These are phyloP conservation scores for Apiospora pterosperma DNA, from an alignment of 2,329 filamentous ascomycete species.

Conservation along the genomic window DNA sequence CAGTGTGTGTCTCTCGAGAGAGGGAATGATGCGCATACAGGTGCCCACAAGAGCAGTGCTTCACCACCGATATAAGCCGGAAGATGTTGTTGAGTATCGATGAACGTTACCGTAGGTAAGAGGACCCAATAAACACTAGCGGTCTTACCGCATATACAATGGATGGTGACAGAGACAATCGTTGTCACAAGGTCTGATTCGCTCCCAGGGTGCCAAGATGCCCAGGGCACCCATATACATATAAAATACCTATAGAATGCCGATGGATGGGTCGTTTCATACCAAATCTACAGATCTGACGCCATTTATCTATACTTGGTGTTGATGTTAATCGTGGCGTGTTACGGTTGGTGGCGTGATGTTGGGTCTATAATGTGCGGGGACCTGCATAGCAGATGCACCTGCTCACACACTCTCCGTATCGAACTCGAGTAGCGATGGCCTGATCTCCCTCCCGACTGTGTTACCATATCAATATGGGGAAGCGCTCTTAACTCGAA, in stretches of 20 bases:
- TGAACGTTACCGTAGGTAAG: not conserved
- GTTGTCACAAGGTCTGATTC: not conserved
- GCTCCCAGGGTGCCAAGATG: too few relatives aligned
- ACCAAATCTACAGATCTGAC: not conserved
- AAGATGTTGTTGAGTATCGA: not conserved
- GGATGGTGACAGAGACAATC: not conserved
- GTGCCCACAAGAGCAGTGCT: not conserved
- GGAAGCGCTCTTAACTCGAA: not conserved
- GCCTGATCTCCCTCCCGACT: not conserved
- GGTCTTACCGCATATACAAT: not conserved
- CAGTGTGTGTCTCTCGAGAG: too few relatives aligned
- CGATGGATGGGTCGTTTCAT: not conserved
- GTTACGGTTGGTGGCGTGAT: not conserved
- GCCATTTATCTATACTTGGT: not conserved
- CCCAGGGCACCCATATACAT: too few relatives aligned
- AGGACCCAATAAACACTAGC: not conserved
- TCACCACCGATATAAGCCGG: not conserved
- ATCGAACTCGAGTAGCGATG: not conserved
- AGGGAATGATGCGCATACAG: too few relatives aligned
- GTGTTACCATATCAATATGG: not conserved
- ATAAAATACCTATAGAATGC: too few relatives aligned
- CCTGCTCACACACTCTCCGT: not conserved
- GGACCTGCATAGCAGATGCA: not conserved
- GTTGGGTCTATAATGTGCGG: not conserved
- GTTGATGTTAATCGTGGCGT: conserved; percentile 1